Percentiles rank a stretch among this genome's conserved stretches.
phyloP scores from a whole-genome alignment of 129 eudicot genomes.

The Saussurea involucrata region DNA sequence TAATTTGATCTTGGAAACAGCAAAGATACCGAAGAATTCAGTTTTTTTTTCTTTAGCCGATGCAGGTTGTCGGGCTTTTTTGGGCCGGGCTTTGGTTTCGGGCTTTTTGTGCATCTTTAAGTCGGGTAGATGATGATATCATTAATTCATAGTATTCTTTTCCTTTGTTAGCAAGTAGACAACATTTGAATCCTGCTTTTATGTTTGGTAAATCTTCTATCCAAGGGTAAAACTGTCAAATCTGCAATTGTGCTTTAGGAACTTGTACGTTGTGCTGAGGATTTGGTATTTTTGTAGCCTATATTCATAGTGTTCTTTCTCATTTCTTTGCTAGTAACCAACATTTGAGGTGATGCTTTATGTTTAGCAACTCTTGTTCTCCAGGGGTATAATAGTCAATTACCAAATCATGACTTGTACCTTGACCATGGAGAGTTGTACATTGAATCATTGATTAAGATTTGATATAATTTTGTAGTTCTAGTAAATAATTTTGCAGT shows the following conservation, averaged over 20 bases:
- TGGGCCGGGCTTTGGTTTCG: too few species aligned
- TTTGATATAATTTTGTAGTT: slow-evolving; percentile 8
- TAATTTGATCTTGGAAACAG: background rate
- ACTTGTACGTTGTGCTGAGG: slow-evolving; percentile 18
- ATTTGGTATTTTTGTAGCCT: slow-evolving; percentile 15
- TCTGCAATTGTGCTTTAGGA: background rate
- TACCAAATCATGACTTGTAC: slow-evolving; percentile 7
- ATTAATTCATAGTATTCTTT: background rate
- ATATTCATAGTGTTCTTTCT: background rate
- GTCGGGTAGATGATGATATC: background rate
- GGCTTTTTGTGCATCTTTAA: background rate
- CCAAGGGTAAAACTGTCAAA: slow-evolving; percentile 8
- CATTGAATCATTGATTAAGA: slow-evolving; percentile 10
- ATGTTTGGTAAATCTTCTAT: slow-evolving; percentile 8
- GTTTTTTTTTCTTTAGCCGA: background rate
- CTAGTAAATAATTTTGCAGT: background rate
- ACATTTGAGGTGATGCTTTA: background rate
- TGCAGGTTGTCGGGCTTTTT: background rate
- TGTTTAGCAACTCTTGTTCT: slow-evolving; percentile 14
- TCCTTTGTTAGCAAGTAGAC: background rate
- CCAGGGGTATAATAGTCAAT: background rate
- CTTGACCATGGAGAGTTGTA: slow-evolving; percentile 12
- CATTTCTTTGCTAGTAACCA: background rate
- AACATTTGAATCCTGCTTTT: slow-evolving; percentile 5
- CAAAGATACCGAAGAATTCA: background rate